These are phyloP conservation scores for Pyrenochaeta sp. DNA, from an alignment of 2,329 filamentous ascomycete genomes.

Conservation along the genomic window DNA sequence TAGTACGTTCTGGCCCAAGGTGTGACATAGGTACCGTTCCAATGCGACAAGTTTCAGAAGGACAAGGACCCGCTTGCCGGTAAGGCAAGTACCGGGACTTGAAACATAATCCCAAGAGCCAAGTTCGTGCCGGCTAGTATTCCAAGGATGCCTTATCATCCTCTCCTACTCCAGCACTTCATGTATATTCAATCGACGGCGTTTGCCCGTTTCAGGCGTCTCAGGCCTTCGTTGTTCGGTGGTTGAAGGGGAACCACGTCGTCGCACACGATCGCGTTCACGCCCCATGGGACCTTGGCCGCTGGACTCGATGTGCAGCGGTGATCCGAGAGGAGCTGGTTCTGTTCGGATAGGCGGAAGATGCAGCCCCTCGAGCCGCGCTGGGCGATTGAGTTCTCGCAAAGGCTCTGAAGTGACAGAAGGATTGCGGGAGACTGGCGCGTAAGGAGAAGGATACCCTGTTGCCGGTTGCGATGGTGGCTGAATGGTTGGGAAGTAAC, in stretches of 20 bases:
- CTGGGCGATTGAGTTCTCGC: conserved; percentile 32
- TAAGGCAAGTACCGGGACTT: conserved; percentile 3
- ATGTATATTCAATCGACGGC: conserved; percentile 47
- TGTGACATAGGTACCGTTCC: conserved; percentile 9
- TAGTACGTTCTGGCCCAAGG: not conserved
- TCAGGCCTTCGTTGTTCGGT: conserved; percentile 35
- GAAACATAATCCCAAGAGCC: not conserved
- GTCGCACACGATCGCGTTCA: conserved; percentile 36
- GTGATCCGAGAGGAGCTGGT: conserved; percentile 41
- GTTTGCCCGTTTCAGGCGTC: conserved; percentile 44
- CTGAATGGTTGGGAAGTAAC: conserved; percentile 45
- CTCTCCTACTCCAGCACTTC: conserved; percentile 44
- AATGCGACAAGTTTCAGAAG: conserved; percentile 9
- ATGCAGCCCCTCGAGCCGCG: conserved; percentile 43
- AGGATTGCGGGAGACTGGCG: conserved; percentile 31
- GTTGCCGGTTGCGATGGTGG: conserved; percentile 33
- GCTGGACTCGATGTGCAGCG: conserved; percentile 34
- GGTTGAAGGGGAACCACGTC: conserved; percentile 38
- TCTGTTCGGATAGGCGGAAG: conserved; percentile 48
- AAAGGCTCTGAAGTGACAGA: conserved; percentile 40
- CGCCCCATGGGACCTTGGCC: conserved; percentile 23
- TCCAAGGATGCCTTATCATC: conserved; percentile 2
- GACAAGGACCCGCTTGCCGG: conserved; percentile 13
- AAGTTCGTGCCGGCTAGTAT: not conserved
- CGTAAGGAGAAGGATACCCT: conserved; percentile 41